phyloP scores from a whole-genome alignment of 208 protist genomes.

The Polymyxa betae region DNA sequence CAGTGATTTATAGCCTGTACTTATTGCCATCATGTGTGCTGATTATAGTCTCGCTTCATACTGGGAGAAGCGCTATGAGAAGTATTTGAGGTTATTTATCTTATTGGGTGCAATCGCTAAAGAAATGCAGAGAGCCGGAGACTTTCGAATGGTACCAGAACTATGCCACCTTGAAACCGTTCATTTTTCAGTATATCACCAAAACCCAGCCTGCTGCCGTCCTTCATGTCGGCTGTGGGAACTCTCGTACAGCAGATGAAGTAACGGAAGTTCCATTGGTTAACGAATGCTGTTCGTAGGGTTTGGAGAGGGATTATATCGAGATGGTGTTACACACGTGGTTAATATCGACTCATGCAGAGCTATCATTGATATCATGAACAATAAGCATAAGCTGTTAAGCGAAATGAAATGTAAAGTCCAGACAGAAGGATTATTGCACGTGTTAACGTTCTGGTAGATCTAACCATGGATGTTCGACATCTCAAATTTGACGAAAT shows the following conservation, averaged over 20 bases:
- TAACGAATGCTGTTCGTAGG: background rate
- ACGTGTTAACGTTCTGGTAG: background rate
- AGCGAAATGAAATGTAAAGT: slow-evolving; percentile 48
- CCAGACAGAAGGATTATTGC: background rate
- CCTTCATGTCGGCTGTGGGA: slow-evolving; percentile 47
- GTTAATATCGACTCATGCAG: slow-evolving; percentile 52
- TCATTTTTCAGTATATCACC: background rate
- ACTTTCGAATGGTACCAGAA: slow-evolving; percentile 48
- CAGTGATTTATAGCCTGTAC: too few species aligned
- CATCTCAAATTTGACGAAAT: slow-evolving; percentile 7
- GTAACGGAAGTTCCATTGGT: background rate
- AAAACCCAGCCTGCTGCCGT: background rate
- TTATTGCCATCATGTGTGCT: background rate
- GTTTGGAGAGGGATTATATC: slow-evolving; percentile 23
- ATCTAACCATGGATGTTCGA: slow-evolving; percentile 44
- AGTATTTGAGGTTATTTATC: background rate
- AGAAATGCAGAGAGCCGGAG: background rate
- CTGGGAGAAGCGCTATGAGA: slow-evolving; percentile 37
- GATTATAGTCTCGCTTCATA: slow-evolving; percentile 9
- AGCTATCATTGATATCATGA: slow-evolving; percentile 28
- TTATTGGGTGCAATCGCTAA: background rate
- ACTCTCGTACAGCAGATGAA: background rate
- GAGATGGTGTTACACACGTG: slow-evolving; percentile 19
- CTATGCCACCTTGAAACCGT: slow-evolving; percentile 12
- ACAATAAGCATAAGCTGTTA: slow-evolving; percentile 49